Conservation (phyloP, 1,284 basidiomycete genomes). For the Microbotryum intermedium region DNA sequence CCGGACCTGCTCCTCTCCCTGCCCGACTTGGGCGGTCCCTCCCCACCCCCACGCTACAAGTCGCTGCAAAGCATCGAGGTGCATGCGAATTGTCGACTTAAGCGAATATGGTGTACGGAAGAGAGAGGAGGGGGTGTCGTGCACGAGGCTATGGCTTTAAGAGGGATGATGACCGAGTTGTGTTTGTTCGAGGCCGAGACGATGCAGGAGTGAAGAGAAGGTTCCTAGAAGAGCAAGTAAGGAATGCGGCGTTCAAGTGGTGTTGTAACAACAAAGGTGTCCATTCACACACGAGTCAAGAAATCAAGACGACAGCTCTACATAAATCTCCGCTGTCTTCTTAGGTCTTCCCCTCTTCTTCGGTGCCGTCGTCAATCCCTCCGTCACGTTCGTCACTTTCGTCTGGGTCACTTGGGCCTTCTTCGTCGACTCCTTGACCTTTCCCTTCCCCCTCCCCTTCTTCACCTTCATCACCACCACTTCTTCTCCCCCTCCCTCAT, state of each 20-base stretch:
- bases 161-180: slow-evolving; percentile 16
- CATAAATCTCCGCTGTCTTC: slow-evolving; percentile 1
- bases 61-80: slow-evolving; percentile 11
- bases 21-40: not conserved
- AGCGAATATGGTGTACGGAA: slow-evolving; percentile 17
- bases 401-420: slow-evolving; percentile 15
- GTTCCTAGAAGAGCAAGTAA: no score
- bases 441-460: slow-evolving; percentile 21
- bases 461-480: slow-evolving; percentile 19
- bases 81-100: slow-evolving; percentile 18
- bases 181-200: slow-evolving; percentile 13
- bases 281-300: no score
- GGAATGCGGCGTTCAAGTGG: no score
- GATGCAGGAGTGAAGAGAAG: no score
- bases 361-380: not conserved
- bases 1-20: not conserved
- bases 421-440: slow-evolving; percentile 4
- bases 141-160: slow-evolving; percentile 2
- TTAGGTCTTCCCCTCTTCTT: slow-evolving; percentile 1
- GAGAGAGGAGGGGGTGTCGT: slow-evolving; percentile 4
- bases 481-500: not conserved
- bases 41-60: not conserved
- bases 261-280: no score
- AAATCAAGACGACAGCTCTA: slow-evolving; percentile 15
- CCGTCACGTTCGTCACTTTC: slow-evolving; percentile 18